phyloP scores from a whole-genome alignment of 306 rosid species.

The Fragaria nilgerrensis region DNA sequence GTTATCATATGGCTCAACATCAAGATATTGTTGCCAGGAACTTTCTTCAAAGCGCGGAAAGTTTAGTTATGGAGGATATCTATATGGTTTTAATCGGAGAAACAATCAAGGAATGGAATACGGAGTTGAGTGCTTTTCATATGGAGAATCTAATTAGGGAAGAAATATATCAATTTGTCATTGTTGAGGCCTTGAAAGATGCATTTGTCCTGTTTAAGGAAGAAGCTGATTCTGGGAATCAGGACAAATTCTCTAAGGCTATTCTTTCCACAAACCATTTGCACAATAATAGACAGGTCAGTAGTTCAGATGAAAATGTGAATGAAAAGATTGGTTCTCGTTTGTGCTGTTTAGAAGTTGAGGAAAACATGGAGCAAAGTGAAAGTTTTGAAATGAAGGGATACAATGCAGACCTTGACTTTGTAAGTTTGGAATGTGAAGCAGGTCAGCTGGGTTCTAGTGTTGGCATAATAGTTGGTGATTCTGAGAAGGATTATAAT shows the following conservation, averaged over 20 bases:
- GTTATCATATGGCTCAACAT: slow-evolving; percentile 17
- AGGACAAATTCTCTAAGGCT: slow-evolving; percentile 21
- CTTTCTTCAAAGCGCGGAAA: slow-evolving; percentile 20
- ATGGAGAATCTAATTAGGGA: slow-evolving; percentile 40
- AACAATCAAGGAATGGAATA: slow-evolving; percentile 46
- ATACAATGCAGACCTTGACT: slow-evolving; percentile 34
- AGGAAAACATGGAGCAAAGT: slow-evolving; percentile 45
- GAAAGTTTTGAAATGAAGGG: slow-evolving; percentile 39
- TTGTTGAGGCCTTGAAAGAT: slow-evolving; percentile 40
- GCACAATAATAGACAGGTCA: slow-evolving; percentile 18
- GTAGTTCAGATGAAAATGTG: slow-evolving; percentile 29
- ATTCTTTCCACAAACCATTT: slow-evolving; percentile 6
- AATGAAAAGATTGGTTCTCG: slow-evolving; percentile 31
- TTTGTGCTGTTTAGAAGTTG: slow-evolving; percentile 41
- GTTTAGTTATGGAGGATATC: slow-evolving; percentile 41
- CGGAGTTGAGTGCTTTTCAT: slow-evolving; percentile 26
- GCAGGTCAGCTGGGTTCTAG: slow-evolving; percentile 32
- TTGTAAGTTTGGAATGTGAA: slow-evolving; percentile 43
- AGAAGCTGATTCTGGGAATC: slow-evolving; percentile 26
- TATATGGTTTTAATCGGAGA: slow-evolving; percentile 39
- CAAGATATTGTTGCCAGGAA: slow-evolving; percentile 5
- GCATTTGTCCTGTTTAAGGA: slow-evolving; percentile 16
- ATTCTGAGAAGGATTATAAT: slow-evolving; percentile 15
- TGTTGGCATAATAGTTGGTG: slow-evolving; percentile 31
- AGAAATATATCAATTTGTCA: slow-evolving; percentile 36